Percentiles rank a stretch among this genome's conserved stretches.
Evolutionary conservation across 306 rosid genomes (phyloP).

Genomic region (cucumber (Cucumis sativus)): Cucumber_9930_V3 NC_026661.2:1877001-1877500

Average conservation of each 20-base stretch:
- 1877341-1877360: neutral
- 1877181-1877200: slow-evolving; percentile 89
- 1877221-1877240: slow-evolving; percentile 65
- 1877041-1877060: slow-evolving; percentile 42
- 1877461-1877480: slow-evolving; percentile 2
- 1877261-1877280: slow-evolving; percentile 21
- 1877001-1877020: slow-evolving; percentile 35
- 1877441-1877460: slow-evolving; percentile 10
- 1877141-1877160: slow-evolving; percentile 74
- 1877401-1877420: slow-evolving; percentile 26
- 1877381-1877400: slow-evolving; percentile 14
- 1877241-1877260: slow-evolving; percentile 44
- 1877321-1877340: neutral
- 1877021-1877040: slow-evolving; percentile 46
- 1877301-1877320: slow-evolving; percentile 47
- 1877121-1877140: slow-evolving; percentile 65
- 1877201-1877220: slow-evolving; percentile 90
- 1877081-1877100: slow-evolving; percentile 58
- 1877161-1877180: slow-evolving; percentile 73
- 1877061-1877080: slow-evolving; percentile 19
- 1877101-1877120: slow-evolving; percentile 58
- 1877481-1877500: neutral
- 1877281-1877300: slow-evolving; percentile 12
- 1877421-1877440: slow-evolving; percentile 25
- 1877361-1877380: slow-evolving; percentile 2